phyloP scores from a whole-genome alignment of 2,329 filamentous ascomycete species.

The Orbilia brochopaga region DNA sequence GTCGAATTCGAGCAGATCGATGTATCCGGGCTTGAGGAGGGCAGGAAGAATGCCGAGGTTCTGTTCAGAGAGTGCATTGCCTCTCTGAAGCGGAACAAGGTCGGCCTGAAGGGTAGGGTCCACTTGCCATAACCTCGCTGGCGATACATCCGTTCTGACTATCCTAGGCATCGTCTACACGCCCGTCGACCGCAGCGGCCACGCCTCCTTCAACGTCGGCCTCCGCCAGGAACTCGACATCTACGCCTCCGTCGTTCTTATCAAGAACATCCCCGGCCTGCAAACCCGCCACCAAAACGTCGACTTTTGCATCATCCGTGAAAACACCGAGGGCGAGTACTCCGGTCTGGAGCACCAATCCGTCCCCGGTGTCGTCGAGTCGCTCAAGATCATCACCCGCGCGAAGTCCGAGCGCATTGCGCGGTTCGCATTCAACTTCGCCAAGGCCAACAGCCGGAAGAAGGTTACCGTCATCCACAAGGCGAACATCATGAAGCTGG shows the following conservation, averaged over 20 bases:
- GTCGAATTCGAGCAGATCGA: constrained; percentile 99
- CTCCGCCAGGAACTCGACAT: constrained; percentile 99
- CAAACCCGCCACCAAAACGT: constrained; percentile 95
- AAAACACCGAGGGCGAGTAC: constrained; percentile 99
- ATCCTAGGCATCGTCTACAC: constrained; percentile 80
- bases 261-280: constrained; percentile 99
- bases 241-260: constrained; percentile 94
- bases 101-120: constrained; percentile 82
- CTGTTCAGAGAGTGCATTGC: constrained; percentile 95
- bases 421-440: constrained; percentile 98
- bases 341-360: constrained; percentile 98
- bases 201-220: constrained; percentile 99
- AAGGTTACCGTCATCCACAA: constrained; percentile 99
- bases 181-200: constrained; percentile 91
- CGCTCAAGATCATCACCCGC: constrained; percentile 99
- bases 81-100: constrained; percentile 96
- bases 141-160: constrained; percentile 9
- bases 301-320: constrained; percentile 98
- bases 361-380: constrained; percentile 94
- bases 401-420: constrained; percentile 99
- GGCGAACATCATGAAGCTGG: constrained; percentile 99
- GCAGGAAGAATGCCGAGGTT: constrained; percentile 86
- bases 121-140: constrained; percentile 15
- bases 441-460: constrained; percentile 96
- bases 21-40: constrained; percentile 85